Evolutionary conservation across 1,139 yeast genomes (phyloP).

Genomic region (Kurtzmaniella quercitrusa): DNA sequence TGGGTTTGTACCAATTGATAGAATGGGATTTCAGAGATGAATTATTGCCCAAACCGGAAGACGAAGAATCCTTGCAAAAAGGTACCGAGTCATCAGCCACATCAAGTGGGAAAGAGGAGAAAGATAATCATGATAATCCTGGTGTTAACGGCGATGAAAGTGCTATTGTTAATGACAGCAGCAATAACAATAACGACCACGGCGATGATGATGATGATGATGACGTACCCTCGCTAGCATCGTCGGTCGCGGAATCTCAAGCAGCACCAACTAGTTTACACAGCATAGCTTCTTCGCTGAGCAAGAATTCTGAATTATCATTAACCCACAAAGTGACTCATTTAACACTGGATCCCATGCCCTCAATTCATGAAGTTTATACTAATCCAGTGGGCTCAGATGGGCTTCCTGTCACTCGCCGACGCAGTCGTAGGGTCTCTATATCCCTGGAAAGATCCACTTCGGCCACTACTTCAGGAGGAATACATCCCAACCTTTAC

Average conservation of each 20-base stretch:
- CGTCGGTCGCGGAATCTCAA: not conserved
- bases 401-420: not conserved
- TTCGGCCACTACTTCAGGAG: not conserved
- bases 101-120: not conserved
- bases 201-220: not conserved
- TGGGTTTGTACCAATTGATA: constrained; percentile 71
- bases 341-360: not conserved
- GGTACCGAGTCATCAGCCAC: constrained; percentile 4
- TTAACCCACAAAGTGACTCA: not conserved
- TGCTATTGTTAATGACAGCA: not conserved
- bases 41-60: constrained; percentile 9
- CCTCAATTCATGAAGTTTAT: not conserved
- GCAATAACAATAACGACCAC: not conserved
- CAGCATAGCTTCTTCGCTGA: constrained; percentile 2
- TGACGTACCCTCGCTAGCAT: constrained; percentile 1
- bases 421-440: not conserved
- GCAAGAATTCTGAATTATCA: constrained; percentile 10
- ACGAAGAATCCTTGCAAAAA: constrained; percentile 10
- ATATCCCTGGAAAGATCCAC: not conserved
- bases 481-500: constrained; percentile 8
- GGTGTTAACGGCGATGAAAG: not conserved
- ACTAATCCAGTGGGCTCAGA: not conserved
- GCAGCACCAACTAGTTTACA: not conserved
- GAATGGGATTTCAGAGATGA: constrained; percentile 61
- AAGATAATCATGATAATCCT: constrained; percentile 2